A percentile compares a stretch with the other conserved stretches of the same genome.
phyloP scores from a whole-genome alignment of 371 early-diverging fungal species.

The Mucor velutinosus region DNA sequence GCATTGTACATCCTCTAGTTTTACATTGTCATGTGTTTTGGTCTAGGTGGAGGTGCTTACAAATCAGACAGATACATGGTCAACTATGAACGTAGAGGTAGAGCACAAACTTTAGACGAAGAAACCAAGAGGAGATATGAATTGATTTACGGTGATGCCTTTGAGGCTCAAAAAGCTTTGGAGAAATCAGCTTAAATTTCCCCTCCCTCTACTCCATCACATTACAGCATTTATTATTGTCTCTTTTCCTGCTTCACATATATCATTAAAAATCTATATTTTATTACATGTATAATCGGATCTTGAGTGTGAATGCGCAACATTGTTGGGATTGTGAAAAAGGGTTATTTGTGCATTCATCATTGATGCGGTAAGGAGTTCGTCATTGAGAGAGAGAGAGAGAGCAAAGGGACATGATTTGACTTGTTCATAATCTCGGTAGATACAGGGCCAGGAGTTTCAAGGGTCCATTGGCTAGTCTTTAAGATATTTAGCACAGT shows the following conservation, averaged over 20 bases:
- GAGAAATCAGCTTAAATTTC: background rate
- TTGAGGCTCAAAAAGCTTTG: conserved; percentile 16
- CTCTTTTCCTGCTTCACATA: background rate
- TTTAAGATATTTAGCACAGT: background rate
- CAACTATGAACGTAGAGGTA: conserved; percentile 55
- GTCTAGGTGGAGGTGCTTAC: conserved; percentile 53
- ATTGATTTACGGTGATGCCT: conserved; percentile 39
- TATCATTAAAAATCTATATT: background rate
- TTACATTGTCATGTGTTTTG: conserved; percentile 57
- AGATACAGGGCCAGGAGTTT: background rate
- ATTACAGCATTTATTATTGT: background rate
- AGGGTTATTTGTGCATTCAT: no score
- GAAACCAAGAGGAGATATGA: conserved; percentile 48
- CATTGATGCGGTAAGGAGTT: no score
- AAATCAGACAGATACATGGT: conserved; percentile 58
- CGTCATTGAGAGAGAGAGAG: background rate
- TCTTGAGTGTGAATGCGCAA: background rate
- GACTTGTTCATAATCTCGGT: background rate
- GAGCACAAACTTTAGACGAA: conserved; percentile 45
- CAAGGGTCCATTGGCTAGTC: background rate
- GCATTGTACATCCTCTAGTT: conserved; percentile 28
- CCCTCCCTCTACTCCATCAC: background rate
- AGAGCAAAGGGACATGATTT: background rate
- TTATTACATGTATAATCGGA: background rate
- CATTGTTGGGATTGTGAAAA: background rate